Conservation (phyloP, 1,284 basidiomycete genomes). For the Sanghuangporus baumii region DNA sequence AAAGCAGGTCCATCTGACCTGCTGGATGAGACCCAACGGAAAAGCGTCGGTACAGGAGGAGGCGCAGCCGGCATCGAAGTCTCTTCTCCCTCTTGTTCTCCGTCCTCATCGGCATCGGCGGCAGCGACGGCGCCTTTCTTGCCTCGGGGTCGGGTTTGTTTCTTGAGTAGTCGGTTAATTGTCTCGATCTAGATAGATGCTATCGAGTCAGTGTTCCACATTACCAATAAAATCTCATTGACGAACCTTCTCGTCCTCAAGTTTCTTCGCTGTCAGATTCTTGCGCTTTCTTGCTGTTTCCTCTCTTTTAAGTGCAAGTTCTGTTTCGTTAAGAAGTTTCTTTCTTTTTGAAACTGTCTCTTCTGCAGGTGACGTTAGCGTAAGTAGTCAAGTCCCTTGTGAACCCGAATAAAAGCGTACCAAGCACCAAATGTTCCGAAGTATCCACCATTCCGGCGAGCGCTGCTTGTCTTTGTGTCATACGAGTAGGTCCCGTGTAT, state of each 20-base stretch:
- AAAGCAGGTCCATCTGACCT: slow-evolving; percentile 26
- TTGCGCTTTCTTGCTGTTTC: slow-evolving; percentile 84
- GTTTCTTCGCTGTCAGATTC: slow-evolving; percentile 83
- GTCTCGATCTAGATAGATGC: slow-evolving; percentile 58
- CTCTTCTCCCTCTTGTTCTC: slow-evolving; percentile 28
- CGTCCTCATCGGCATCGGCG: slow-evolving; percentile 29
- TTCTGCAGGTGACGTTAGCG: slow-evolving; percentile 19
- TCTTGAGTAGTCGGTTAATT: slow-evolving; percentile 87
- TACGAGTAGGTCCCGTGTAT: slow-evolving; percentile 31
- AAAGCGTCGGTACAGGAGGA: slow-evolving; percentile 41
- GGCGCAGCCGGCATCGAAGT: slow-evolving; percentile 22
- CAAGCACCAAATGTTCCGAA: slow-evolving; percentile 53
- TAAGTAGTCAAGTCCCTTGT: slow-evolving; percentile 5
- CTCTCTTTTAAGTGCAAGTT: slow-evolving; percentile 75
- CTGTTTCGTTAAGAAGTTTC: slow-evolving; percentile 76
- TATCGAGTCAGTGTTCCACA: not conserved
- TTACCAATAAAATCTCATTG: slow-evolving; percentile 1
- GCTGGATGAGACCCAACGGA: slow-evolving; percentile 54
- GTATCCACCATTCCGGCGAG: slow-evolving; percentile 61
- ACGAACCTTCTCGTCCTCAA: slow-evolving; percentile 86
- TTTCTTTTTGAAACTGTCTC: slow-evolving; percentile 60
- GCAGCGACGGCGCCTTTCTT: slow-evolving; percentile 52
- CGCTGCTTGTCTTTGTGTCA: slow-evolving; percentile 72
- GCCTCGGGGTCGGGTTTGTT: slow-evolving; percentile 68
- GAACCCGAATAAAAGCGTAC: slow-evolving; percentile 28